Conservation (phyloP, 495 filamentous ascomycete species). For the Symbiotaphrina buchneri region DNA sequence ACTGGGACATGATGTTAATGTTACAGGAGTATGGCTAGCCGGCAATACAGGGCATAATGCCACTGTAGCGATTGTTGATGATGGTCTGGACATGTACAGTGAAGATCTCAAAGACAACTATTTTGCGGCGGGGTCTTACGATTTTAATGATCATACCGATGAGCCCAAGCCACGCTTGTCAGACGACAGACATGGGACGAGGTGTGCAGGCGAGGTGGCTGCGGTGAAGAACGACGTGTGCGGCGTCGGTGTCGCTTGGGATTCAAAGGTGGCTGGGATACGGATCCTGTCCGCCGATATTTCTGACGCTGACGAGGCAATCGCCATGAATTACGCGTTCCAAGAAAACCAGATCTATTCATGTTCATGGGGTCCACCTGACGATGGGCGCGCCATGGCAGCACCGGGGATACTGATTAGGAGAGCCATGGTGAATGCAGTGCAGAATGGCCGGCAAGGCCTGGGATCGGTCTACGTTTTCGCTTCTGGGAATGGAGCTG, state of each 20-base stretch:
- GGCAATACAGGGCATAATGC: constrained; percentile 83
- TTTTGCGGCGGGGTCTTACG: constrained; percentile 76
- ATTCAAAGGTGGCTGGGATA: constrained; percentile 66
- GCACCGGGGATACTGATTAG: constrained; percentile 75
- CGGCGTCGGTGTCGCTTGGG: constrained; percentile 83
- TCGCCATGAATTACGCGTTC: constrained; percentile 76
- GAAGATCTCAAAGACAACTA: constrained; percentile 82
- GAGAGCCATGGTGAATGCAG: constrained; percentile 72
- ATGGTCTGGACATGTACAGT: constrained; percentile 94
- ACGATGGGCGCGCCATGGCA: constrained; percentile 87
- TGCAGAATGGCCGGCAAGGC: constrained; percentile 68
- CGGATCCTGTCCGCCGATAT: constrained; percentile 84
- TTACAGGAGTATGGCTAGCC: constrained; percentile 73
- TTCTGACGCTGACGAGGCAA: constrained; percentile 76
- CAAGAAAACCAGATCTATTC: constrained; percentile 93
- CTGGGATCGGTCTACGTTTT: constrained; percentile 92
- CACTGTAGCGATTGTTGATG: constrained; percentile 84
- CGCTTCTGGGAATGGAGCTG: constrained; percentile 84
- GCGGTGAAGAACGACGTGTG: constrained; percentile 86
- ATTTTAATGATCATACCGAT: constrained; percentile 69
- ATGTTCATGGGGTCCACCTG: constrained; percentile 92
- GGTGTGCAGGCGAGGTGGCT: constrained; percentile 85
- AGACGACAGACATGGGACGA: constrained; percentile 79
- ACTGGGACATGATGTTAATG: constrained; percentile 79
- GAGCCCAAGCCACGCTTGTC: constrained; percentile 58